phyloP scores from a whole-genome alignment of 140 eudicot genomes.

The Flaveria floridana region DNA sequence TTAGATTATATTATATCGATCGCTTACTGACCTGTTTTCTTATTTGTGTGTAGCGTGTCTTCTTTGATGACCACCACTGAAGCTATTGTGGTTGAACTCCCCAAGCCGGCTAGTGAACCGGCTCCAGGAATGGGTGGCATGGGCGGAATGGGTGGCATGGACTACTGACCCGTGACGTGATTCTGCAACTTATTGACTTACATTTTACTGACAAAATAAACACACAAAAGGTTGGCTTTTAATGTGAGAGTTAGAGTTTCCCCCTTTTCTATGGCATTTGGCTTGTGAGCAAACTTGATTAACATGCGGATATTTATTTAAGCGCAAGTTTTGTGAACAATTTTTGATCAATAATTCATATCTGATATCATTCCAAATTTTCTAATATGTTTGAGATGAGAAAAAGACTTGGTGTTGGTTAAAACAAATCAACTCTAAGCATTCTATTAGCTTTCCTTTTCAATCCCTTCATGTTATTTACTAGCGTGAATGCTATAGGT shows the following conservation, averaged over 20 bases:
- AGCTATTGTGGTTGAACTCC: conserved; percentile 69
- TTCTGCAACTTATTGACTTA: conserved; percentile 11
- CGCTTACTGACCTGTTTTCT: background rate
- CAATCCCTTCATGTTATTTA: too few species aligned
- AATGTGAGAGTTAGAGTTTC: conserved; percentile 3
- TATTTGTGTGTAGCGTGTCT: conserved; percentile 56
- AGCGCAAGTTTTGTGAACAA: conserved; percentile 21
- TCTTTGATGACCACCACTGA: conserved; percentile 89
- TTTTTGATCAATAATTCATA: conserved; percentile 20
- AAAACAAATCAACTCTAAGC: background rate
- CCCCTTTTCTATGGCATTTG: conserved; percentile 14
- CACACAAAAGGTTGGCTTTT: conserved; percentile 6
- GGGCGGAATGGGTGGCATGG: conserved; percentile 88
- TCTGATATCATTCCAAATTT: conserved; percentile 16
- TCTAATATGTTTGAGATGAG: conserved; percentile 13
- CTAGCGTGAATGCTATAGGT: too few species aligned
- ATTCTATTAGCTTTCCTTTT: too few species aligned
- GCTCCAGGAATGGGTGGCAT: conserved; percentile 73
- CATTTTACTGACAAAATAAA: conserved; percentile 27
- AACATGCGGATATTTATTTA: conserved; percentile 15
- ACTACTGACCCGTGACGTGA: conserved; percentile 34
- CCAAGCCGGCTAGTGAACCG: conserved; percentile 59
- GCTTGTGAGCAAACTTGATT: conserved; percentile 27
- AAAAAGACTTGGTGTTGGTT: background rate
- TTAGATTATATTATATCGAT: background rate